phyloP scores from a whole-genome alignment of 1,139 yeast species.

The Diutina mesorugosa region DNA sequence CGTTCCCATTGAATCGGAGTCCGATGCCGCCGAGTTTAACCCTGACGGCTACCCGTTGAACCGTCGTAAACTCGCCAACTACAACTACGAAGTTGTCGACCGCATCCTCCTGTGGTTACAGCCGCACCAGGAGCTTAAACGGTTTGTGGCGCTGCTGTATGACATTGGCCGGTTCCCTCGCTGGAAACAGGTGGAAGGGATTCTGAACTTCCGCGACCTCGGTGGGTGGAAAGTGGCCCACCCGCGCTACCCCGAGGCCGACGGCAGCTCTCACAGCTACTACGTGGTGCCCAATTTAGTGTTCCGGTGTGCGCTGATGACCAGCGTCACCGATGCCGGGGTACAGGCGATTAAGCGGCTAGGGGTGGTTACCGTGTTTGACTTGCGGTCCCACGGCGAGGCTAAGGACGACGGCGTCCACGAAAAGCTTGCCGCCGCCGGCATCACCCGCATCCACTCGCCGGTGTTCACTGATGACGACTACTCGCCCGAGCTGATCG shows the following conservation, averaged over 20 bases:
- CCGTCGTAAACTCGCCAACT: slow-evolving; percentile 36
- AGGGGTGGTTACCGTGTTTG: slow-evolving; percentile 48
- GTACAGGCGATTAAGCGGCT: slow-evolving; percentile 23
- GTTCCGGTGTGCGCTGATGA: slow-evolving; percentile 54
- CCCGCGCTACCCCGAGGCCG: slow-evolving; percentile 14
- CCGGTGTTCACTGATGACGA: slow-evolving; percentile 50
- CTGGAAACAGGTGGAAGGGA: slow-evolving; percentile 37
- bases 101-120: slow-evolving; percentile 39
- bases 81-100: slow-evolving; percentile 42
- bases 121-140: slow-evolving; percentile 33
- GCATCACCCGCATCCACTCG: slow-evolving; percentile 37
- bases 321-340: slow-evolving; percentile 37
- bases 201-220: slow-evolving; percentile 62
- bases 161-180: slow-evolving; percentile 31
- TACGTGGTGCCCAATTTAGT: slow-evolving; percentile 43
- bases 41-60: slow-evolving; percentile 30
- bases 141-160: slow-evolving; percentile 32
- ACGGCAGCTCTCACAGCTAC: slow-evolving; percentile 6
- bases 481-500: slow-evolving; percentile 56
- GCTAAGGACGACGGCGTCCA: slow-evolving; percentile 38
- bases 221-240: slow-evolving; percentile 55
- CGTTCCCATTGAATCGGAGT: slow-evolving; percentile 16
- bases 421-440: slow-evolving; percentile 14
- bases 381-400: slow-evolving; percentile 57
- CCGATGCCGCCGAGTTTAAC: slow-evolving; percentile 19